Base-by-base conservation (phyloP, 2,329 filamentous ascomycete species). In the Zasmidium angulare region DNA sequence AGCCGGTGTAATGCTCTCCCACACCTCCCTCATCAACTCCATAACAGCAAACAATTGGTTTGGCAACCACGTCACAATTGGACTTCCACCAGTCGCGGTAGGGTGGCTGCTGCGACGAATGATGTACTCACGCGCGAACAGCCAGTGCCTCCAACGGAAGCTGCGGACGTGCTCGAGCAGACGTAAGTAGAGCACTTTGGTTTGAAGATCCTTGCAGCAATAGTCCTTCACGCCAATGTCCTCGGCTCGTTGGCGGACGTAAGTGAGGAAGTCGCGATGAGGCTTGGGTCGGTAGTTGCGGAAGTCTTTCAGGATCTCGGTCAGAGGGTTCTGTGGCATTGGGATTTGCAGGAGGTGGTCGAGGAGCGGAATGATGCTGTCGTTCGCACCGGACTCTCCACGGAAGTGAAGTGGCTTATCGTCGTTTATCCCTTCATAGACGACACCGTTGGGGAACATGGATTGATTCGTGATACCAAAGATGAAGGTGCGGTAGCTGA, bases 401-500 rank as follows among this genome's bases (percentile, higher is more conserved):
- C 93, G 88, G 84, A 97, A 97, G 57, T 84, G 88, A 74, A 91
- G 78, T 2, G 90, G 89, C 72, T 89, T 80, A 20, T 67, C 61
- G 46, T 68, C 65, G 65, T 88, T 88, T 61, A 93, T 84, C 9
- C 91, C 92, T 73, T 96, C 89, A 74, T 97, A 97, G 50, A 96
- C 77, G 7, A 97, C 93, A 9, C 93, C 93, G 63, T 93, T 81
- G 9, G 93, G 93, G 76, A 97, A 97, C 92, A 97, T 96, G 69
- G 86, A 88, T 77, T 97, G 93, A 50, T 86, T 89, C 1, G 91
- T 96, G 76, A 97, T 96, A 68, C 93, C 93, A 72, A 96, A 96
- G 78, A 97, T 97, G 80, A 97, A 97, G 11, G 93, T 96, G 46
- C 93, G 89, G 84, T 96, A 97, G 67, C 85, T 89, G 60, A 89